These are phyloP conservation scores for Narthecium ossifragum DNA, from an alignment of 106 monocot genomes.

Conservation along the genomic window DNA sequence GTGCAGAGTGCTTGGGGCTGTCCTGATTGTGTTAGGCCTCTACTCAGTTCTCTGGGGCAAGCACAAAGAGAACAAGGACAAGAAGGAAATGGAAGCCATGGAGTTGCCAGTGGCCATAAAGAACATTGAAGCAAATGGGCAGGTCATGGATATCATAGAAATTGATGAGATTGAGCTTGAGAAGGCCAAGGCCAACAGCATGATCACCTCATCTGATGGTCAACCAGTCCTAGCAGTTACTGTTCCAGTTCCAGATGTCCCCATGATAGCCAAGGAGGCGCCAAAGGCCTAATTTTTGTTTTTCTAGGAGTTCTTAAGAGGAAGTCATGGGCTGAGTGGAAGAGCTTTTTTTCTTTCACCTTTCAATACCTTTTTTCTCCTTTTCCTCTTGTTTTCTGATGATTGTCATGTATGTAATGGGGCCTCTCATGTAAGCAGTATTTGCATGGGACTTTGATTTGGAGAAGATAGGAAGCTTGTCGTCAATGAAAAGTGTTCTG, in stretches of 20 bases:
- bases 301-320: not conserved
- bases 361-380: slow-evolving; percentile 1
- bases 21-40: slow-evolving; percentile 78
- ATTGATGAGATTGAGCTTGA: slow-evolving; percentile 31
- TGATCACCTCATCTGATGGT: slow-evolving; percentile 5
- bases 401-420: too few species aligned
- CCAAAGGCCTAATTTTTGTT: not conserved
- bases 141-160: slow-evolving; percentile 18
- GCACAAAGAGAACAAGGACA: slow-evolving; percentile 75
- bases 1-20: slow-evolving; percentile 60
- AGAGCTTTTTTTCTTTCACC: slow-evolving; percentile 18
- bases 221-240: slow-evolving; percentile 6
- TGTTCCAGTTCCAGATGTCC: slow-evolving; percentile 11
- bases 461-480: too few species aligned
- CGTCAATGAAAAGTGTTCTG: not conserved
- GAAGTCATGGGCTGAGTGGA: slow-evolving; percentile 12
- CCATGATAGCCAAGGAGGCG: slow-evolving; percentile 28
- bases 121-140: slow-evolving; percentile 23
- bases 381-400: not conserved
- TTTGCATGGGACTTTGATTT: too few species aligned
- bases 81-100: slow-evolving; percentile 43
- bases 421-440: not conserved
- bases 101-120: slow-evolving; percentile 33
- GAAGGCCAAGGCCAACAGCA: slow-evolving; percentile 28
- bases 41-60: slow-evolving; percentile 96